Evolutionary conservation across 1,284 basidiomycete genomes (phyloP), one percentile per base, ranked within the genome.

Genomic region (Farysia itapuensis): DNA sequence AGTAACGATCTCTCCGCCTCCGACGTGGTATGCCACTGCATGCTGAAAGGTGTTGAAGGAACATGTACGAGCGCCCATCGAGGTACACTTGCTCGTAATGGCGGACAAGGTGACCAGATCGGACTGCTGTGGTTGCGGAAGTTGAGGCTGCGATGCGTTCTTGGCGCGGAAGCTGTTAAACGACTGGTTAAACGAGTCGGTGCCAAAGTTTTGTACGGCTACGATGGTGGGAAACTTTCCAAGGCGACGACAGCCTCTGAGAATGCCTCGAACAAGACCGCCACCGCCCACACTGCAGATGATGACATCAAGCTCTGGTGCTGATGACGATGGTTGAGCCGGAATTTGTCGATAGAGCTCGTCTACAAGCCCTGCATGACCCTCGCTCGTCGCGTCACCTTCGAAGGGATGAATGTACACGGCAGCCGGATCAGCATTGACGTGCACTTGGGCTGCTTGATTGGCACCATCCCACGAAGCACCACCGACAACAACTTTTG

Each of bases 331-430:
- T n/a, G n/a, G n/a, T n/a, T n/a, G n/a, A n/a, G n/a, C n/a, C n/a
- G n/a, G n/a, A 11, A 28, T 28, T 28, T 63, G 42, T 2, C 45
- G 26, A 6, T 33, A 36, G 7, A 63, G 28, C 30, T 63, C 53
- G 4, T 52, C 43, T 4, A 72, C 43, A 8, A 77, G 26, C 4
- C 59, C 51, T 11, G 60, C 34, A 24, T 77, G 64, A 5, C 75
- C 75, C 2, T 45, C 37, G 3, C 70, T 49, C 7, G 75, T 24
- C 12, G 41, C 42, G 2, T 70, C 66, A 21, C 73, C 70, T 4
- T 67, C 70, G 31, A 74, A 77, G 7, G 73, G 70, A 43, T 74
- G 72, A 1, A 70, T 49, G 30, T 74, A 74, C 8, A 63, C 57
- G 33, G 35, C 33, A 2, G 29, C 44, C 34, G 34, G 28, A 34